A percentile compares a stretch with the other conserved stretches of the same genome.
phyloP scores from a whole-genome alignment of 306 rosid genomes.

The Myrica gale region DNA sequence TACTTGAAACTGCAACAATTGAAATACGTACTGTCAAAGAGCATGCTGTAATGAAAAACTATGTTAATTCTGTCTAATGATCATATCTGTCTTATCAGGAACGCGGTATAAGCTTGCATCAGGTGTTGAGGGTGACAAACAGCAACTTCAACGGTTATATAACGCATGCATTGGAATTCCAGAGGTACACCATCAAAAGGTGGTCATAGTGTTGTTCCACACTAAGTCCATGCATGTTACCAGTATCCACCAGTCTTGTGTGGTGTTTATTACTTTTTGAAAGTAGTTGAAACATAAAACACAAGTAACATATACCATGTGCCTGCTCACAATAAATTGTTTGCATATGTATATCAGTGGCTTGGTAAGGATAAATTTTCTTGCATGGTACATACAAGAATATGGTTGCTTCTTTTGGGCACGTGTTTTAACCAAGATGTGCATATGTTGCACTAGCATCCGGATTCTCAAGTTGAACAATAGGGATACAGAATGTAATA shows the following conservation, averaged over 20 bases:
- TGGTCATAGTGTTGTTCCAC: neutral
- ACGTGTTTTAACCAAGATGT: neutral
- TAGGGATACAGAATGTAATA: neutral
- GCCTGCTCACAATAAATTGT: neutral
- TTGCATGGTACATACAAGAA: neutral
- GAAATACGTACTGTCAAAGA: neutral
- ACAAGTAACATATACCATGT: too few species aligned
- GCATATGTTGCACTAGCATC: neutral
- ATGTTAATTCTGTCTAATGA: neutral
- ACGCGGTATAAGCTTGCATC: conserved; percentile 14
- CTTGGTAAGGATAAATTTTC: neutral
- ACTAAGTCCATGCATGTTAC: neutral
- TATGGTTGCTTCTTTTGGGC: neutral
- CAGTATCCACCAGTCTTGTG: neutral
- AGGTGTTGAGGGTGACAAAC: conserved; percentile 7
- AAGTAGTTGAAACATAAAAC: too few species aligned
- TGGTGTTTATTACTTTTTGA: neutral
- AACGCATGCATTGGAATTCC: conserved; percentile 14
- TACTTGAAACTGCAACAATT: neutral
- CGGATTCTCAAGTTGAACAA: neutral
- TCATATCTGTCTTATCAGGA: conserved; percentile 17
- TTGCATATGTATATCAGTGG: neutral
- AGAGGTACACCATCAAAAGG: conserved; percentile 8
- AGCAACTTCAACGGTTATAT: conserved; percentile 13
- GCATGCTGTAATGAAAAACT: neutral